These are phyloP conservation scores for Nitzschia sp. DNA, from an alignment of 108 stramenopile genomes.

Conservation along the genomic window DNA sequence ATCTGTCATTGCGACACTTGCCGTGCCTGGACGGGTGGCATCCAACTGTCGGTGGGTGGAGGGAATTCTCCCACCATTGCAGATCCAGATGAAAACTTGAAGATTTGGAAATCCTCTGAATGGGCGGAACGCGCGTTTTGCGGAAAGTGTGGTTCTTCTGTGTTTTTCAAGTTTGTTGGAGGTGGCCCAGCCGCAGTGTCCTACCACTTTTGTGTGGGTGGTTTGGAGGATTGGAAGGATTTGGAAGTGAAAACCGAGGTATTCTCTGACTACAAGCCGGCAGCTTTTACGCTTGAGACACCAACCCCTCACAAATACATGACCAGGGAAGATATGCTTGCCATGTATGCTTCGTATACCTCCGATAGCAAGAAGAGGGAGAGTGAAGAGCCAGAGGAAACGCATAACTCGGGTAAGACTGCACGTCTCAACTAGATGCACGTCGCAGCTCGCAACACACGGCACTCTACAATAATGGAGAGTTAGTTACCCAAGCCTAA, in stretches of 20 bases:
- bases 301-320: no score
- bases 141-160: not conserved
- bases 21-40: not conserved
- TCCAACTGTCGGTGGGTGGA: not conserved
- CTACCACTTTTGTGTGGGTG: not conserved
- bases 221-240: constrained; percentile 2
- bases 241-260: not conserved
- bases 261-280: not conserved
- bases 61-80: not conserved
- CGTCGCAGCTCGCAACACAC: no score
- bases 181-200: not conserved
- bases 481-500: no score
- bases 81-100: not conserved
- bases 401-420: no score
- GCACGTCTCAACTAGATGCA: no score
- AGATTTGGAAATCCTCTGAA: not conserved
- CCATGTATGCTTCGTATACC: no score
- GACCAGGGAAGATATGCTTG: no score
- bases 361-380: no score
- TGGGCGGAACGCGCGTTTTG: not conserved
- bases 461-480: no score
- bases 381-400: no score
- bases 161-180: not conserved
- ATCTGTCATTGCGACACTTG: not conserved
- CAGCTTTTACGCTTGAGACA: no score